Percentiles rank a stretch among this genome's conserved stretches.
phyloP scores from a whole-genome alignment of 257 asterid genomes.

The Capsicum baccatum region DNA sequence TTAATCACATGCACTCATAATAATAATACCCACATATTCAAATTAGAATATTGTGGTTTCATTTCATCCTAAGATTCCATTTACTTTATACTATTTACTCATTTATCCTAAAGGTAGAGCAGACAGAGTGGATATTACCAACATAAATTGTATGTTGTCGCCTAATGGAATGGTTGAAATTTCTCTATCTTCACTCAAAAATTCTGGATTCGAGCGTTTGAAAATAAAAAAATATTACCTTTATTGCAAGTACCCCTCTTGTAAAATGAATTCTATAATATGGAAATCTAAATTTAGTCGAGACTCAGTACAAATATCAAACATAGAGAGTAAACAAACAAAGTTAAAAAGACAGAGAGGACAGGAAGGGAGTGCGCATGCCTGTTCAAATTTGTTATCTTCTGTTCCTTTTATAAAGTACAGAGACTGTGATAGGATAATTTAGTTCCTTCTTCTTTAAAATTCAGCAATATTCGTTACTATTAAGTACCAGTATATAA shows the following conservation, averaged over 20 bases:
- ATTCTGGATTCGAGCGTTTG: rapidly evolving
- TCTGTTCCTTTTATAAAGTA: not conserved
- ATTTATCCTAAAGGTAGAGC: slow-evolving; percentile 9
- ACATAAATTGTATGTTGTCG: not conserved
- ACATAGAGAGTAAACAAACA: rapidly evolving
- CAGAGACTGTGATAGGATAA: not conserved
- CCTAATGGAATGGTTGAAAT: rapidly evolving
- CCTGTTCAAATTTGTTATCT: slow-evolving; percentile 25
- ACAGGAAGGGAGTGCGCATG: slow-evolving; percentile 9
- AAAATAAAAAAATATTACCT: not conserved
- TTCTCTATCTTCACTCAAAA: rapidly evolving
- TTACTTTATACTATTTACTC: slow-evolving; percentile 21
- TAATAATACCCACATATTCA: slow-evolving; percentile 21
- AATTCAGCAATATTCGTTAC: too few species aligned
- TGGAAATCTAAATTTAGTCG: not conserved
- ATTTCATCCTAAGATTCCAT: slow-evolving; percentile 23
- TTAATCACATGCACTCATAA: slow-evolving; percentile 25
- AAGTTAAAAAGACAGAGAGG: not conserved
- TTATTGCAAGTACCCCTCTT: rapidly evolving
- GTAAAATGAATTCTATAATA: rapidly evolving
- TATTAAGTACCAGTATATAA: too few species aligned
- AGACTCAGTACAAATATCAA: not conserved
- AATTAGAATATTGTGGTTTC: not conserved
- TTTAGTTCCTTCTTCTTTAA: not conserved
- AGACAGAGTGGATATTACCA: not conserved